A percentile compares a stretch with the other conserved stretches of the same genome.
Evolutionary conservation across 1,139 yeast species (phyloP).

Genomic region (Candida glucosophila): DNA sequence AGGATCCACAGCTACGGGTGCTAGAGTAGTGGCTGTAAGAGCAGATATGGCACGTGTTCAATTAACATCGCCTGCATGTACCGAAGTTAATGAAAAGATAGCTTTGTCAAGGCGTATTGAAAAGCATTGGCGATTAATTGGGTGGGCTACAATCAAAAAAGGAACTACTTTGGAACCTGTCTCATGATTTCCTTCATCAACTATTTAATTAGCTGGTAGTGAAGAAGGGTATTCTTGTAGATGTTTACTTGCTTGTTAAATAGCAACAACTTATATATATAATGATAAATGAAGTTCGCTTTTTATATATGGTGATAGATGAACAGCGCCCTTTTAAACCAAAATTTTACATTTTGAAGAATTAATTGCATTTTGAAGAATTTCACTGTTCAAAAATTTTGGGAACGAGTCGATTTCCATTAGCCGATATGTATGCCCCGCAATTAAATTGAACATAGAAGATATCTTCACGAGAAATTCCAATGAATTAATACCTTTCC

Average conservation of each 20-base stretch:
- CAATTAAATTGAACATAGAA: constrained; percentile 34
- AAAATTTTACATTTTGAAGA: too few relatives aligned
- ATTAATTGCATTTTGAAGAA: constrained; percentile 11
- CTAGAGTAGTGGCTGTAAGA: constrained; percentile 94
- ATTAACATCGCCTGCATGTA: constrained; percentile 97
- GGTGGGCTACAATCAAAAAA: constrained; percentile 98
- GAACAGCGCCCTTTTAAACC: too few relatives aligned
- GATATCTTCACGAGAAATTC: constrained; percentile 22
- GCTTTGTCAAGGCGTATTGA: constrained; percentile 98
- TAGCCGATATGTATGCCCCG: constrained; percentile 41
- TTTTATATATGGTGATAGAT: too few relatives aligned
- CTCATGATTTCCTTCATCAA: constrained; percentile 19
- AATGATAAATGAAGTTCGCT: too few relatives aligned
- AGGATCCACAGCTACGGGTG: constrained; percentile 99
- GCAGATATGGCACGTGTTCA: constrained; percentile 99
- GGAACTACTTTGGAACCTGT: constrained; percentile 81
- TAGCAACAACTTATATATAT: too few relatives aligned
- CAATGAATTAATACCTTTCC: constrained; percentile 17
- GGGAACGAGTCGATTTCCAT: constrained; percentile 73
- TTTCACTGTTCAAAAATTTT: constrained; percentile 43
- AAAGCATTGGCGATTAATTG: constrained; percentile 99
- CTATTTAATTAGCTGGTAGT: too few relatives aligned
- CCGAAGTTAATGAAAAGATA: constrained; percentile 95
- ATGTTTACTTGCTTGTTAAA: too few relatives aligned
- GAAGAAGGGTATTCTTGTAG: too few relatives aligned